Percentiles rank a stretch among this genome's conserved stretches.
Conservation (phyloP, 2,329 filamentous ascomycete genomes). For the Coleophoma eucalyptorum region DNA sequence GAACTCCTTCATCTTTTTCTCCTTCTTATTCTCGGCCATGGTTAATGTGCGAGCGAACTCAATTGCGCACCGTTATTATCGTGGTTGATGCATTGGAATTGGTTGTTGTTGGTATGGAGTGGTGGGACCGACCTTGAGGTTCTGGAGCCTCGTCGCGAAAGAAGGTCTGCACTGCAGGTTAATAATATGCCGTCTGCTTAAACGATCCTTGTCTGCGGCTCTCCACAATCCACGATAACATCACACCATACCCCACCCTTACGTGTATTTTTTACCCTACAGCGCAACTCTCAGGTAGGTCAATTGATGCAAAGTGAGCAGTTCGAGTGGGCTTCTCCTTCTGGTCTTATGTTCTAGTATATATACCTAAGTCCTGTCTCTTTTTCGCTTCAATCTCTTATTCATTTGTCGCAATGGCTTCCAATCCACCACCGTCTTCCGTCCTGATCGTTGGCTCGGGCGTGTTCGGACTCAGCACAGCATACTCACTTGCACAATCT, state of each 20-base stretch:
- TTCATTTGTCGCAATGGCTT: not conserved
- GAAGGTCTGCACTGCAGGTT: not conserved
- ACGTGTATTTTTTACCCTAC: too few relatives aligned
- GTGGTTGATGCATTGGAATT: too few relatives aligned
- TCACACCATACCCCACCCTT: too few relatives aligned
- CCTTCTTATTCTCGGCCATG: constrained; percentile 22
- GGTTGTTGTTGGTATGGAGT: not conserved
- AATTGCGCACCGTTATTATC: too few relatives aligned
- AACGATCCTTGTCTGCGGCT: not conserved
- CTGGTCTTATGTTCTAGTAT: not conserved
- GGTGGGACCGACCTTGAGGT: not conserved
- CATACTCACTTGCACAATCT: constrained; percentile 60
- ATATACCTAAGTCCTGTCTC: not conserved
- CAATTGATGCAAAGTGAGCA: too few relatives aligned
- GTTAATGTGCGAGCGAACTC: too few relatives aligned
- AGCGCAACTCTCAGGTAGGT: too few relatives aligned
- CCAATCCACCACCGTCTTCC: constrained; percentile 26
- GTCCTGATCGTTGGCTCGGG: constrained; percentile 65
- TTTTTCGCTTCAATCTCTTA: not conserved
- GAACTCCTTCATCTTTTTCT: constrained; percentile 42
- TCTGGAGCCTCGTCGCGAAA: not conserved
- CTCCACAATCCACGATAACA: not conserved
- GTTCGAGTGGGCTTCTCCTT: too few relatives aligned
- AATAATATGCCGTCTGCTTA: not conserved
- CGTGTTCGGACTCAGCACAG: constrained; percentile 59